Evolutionary conservation across 2,329 filamentous ascomycete species (phyloP).

Genomic region (Xylariaceae sp.): DNA sequence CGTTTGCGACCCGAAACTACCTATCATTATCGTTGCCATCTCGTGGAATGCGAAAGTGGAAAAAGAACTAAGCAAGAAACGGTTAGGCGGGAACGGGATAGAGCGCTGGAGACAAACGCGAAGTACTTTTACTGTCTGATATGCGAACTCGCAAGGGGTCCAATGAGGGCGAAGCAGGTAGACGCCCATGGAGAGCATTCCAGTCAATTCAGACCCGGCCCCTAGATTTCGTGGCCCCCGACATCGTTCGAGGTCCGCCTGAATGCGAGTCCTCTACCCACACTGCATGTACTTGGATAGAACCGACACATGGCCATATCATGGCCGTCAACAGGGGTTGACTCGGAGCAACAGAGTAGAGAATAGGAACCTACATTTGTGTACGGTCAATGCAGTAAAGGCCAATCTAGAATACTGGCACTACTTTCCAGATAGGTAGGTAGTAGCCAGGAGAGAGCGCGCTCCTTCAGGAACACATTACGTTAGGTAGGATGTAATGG

Average conservation of each 20-base stretch:
- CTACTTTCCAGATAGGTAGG: too few relatives aligned
- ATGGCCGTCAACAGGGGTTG: neutral
- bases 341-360: constrained; percentile 1
- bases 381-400: too few relatives aligned
- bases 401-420: too few relatives aligned
- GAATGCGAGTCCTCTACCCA: too few relatives aligned
- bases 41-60: neutral
- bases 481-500: too few relatives aligned
- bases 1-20: too few relatives aligned
- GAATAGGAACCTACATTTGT: too few relatives aligned
- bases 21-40: too few relatives aligned
- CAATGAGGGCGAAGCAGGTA: neutral
- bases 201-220: neutral
- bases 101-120: neutral
- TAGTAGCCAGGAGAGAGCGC: neutral
- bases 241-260: neutral
- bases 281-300: neutral
- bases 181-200: constrained; percentile 3
- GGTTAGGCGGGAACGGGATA: too few relatives aligned
- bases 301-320: too few relatives aligned
- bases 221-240: neutral
- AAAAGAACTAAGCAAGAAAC: neutral
- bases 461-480: too few relatives aligned
- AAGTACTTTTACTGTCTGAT: neutral
- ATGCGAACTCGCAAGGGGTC: neutral